Percentiles rank a stretch among this genome's conserved stretches.
Conservation (phyloP, 2,329 filamentous ascomycete species). For the Blastomyces percursus region DNA sequence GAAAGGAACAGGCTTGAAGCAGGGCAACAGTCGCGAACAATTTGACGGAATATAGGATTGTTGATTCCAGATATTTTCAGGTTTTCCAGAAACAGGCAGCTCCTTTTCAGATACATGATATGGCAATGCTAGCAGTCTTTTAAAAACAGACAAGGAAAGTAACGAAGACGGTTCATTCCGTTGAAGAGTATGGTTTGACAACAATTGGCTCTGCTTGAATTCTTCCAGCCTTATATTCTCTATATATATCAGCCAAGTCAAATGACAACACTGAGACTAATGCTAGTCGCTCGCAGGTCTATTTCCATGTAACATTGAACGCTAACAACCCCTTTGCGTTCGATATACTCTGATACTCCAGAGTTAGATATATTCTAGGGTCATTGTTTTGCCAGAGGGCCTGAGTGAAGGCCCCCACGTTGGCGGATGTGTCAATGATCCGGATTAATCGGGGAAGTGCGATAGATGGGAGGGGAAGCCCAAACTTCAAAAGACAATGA, state of each 20-base stretch:
- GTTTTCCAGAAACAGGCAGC: not conserved
- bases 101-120: not conserved
- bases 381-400: not conserved
- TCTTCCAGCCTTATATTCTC: not conserved
- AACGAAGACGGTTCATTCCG: not conserved
- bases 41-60: not conserved
- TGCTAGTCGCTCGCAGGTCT: not conserved
- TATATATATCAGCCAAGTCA: not conserved
- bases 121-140: not conserved
- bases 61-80: not conserved
- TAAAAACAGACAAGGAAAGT: not conserved
- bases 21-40: not conserved
- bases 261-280: not conserved
- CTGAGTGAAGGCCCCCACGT: not conserved
- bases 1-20: not conserved
- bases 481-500: not conserved
- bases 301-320: not conserved
- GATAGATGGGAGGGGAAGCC: not conserved
- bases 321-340: not conserved
- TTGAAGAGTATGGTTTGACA: not conserved
- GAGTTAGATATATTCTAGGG: not conserved
- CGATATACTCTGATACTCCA: not conserved
- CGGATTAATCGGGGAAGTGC: not conserved
- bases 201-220: not conserved
- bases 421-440: not conserved